Conservation (phyloP, 163 green algal genomes). For the Coccomyxa subellipsoidea region DNA sequence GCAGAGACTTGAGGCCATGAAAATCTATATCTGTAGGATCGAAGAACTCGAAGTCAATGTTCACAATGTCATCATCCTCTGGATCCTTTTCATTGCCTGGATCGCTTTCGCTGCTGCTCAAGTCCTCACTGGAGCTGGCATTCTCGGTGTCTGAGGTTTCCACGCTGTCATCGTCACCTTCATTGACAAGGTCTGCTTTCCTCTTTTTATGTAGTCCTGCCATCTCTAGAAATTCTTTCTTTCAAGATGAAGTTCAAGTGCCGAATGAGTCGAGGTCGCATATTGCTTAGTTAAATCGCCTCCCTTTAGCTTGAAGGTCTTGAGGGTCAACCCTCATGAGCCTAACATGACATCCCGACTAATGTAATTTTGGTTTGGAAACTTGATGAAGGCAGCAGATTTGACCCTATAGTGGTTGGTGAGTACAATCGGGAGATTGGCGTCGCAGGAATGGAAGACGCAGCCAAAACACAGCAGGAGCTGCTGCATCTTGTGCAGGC, state of each 20-base stretch:
- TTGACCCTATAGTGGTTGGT: too few relatives aligned
- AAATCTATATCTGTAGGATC: slow-evolving; percentile 82
- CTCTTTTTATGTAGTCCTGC: neutral
- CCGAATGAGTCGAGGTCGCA: too few relatives aligned
- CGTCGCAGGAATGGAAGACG: neutral
- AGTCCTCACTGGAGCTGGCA: neutral
- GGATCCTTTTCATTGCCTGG: slow-evolving; percentile 35
- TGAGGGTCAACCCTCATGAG: too few relatives aligned
- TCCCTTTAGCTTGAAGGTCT: too few relatives aligned
- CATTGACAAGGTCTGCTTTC: neutral
- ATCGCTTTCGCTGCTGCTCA: slow-evolving; percentile 7
- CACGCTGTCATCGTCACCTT: neutral
- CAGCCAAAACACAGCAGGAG: neutral
- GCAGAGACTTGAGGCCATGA: slow-evolving; percentile 77
- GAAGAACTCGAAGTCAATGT: slow-evolving; percentile 88
- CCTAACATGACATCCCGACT: too few relatives aligned
- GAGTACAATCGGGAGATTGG: too few relatives aligned
- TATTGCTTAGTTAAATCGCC: too few relatives aligned
- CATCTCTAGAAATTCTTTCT: neutral
- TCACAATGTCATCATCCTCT: slow-evolving; percentile 61
- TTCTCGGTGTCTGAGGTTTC: too few relatives aligned
- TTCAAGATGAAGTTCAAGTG: too few relatives aligned
- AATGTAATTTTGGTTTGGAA: too few relatives aligned
- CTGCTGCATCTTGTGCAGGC: neutral
- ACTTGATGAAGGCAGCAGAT: too few relatives aligned